These are phyloP conservation scores for Saccharomyces paradoxus DNA, from an alignment of 805 yeast species.

Conservation along the genomic window DNA sequence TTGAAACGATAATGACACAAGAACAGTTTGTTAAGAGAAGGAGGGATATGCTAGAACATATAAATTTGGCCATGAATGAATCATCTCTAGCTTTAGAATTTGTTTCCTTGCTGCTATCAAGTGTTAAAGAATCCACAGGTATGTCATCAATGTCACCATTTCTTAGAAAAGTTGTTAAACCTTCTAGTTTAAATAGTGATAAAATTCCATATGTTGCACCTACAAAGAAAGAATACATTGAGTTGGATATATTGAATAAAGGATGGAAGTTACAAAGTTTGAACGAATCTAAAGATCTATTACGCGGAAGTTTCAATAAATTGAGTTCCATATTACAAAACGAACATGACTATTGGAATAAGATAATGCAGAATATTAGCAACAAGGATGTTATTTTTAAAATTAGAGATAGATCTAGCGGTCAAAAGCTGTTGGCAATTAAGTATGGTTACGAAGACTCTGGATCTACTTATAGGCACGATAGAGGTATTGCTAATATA, in stretches of 20 bases:
- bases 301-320: conserved; percentile 44
- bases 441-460: conserved; percentile 89
- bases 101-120: conserved; percentile 71
- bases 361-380: conserved; percentile 26
- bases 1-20: conserved; percentile 17
- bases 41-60: conserved; percentile 42
- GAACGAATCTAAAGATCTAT: conserved; percentile 42
- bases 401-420: conserved; percentile 46
- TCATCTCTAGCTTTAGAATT: conserved; percentile 83
- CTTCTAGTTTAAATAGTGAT: conserved; percentile 59
- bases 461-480: conserved; percentile 63
- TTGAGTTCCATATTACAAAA: conserved; percentile 46
- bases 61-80: conserved; percentile 73
- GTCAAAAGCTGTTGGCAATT: conserved; percentile 57
- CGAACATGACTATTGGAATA: conserved; percentile 56
- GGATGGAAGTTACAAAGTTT: conserved; percentile 85
- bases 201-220: conserved; percentile 19
- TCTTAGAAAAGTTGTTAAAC: conserved; percentile 61
- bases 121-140: conserved; percentile 78
- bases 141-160: conserved; percentile 83
- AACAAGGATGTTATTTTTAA: conserved; percentile 43
- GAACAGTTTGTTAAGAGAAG: conserved; percentile 43
- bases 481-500: conserved; percentile 69
- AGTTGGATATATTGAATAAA: conserved; percentile 25
- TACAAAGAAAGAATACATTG: conserved; percentile 18